A percentile compares a stretch with the other conserved stretches of the same genome.
Evolutionary conservation across 2,329 filamentous ascomycete species (phyloP).

Genomic region (Botrytis fabae): DNA sequence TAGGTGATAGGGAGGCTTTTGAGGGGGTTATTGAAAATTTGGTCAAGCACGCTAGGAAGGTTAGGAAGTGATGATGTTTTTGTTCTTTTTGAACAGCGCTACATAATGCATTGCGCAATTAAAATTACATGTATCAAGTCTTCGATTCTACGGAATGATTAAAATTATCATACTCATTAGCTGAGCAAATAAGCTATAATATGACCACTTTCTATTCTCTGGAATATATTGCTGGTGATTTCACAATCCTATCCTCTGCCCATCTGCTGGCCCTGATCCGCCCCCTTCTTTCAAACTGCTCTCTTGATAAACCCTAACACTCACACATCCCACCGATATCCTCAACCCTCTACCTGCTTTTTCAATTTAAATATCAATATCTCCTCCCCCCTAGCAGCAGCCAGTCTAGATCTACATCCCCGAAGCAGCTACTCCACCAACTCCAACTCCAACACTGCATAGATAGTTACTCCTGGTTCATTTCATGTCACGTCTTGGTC

Average conservation of each 20-base stretch:
- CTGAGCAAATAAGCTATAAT: neutral
- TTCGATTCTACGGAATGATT: neutral
- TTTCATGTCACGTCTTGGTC: too few relatives aligned
- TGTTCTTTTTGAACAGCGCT: neutral
- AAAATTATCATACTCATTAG: neutral
- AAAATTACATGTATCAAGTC: neutral
- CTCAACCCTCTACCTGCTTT: too few relatives aligned
- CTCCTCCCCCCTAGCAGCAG: too few relatives aligned
- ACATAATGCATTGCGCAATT: neutral
- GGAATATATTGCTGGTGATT: neutral
- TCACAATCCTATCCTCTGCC: neutral
- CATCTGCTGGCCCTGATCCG: neutral
- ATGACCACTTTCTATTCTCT: neutral
- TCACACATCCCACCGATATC: neutral
- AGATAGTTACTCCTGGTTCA: too few relatives aligned
- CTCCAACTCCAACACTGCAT: too few relatives aligned
- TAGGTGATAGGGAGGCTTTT: constrained; percentile 89
- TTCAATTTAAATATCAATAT: too few relatives aligned
- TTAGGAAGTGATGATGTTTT: constrained; percentile 62
- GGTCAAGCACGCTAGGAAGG: constrained; percentile 85
- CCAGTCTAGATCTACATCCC: too few relatives aligned
- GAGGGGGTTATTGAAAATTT: constrained; percentile 97
- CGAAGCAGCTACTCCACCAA: too few relatives aligned
- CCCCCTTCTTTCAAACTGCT: neutral
- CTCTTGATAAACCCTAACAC: neutral